phyloP scores from a whole-genome alignment of 768 basidiomycete species.

The Phlebiopsis flavidoalba region DNA sequence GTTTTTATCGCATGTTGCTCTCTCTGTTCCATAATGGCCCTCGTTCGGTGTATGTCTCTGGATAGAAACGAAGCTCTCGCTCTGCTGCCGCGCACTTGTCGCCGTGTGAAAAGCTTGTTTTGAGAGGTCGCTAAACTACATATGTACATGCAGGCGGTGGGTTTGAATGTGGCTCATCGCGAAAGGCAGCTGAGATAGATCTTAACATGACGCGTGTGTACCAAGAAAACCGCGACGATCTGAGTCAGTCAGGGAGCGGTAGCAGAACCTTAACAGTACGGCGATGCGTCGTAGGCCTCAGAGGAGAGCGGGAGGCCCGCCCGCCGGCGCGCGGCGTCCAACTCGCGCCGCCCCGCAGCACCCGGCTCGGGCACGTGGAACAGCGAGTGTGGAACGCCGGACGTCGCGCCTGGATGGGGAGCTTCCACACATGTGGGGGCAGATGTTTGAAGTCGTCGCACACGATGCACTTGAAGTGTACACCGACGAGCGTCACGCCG shows the following conservation, averaged over 20 bases:
- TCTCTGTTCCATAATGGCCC: not conserved
- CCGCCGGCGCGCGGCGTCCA: not conserved
- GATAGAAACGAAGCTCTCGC: not conserved
- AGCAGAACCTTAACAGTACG: not conserved
- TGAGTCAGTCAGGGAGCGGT: not conserved
- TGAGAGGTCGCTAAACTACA: too few species aligned
- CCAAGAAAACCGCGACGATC: not conserved
- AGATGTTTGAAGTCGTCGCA: conserved; percentile 81
- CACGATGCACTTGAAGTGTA: conserved; percentile 75
- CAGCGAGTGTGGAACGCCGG: conserved; percentile 8
- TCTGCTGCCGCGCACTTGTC: too few species aligned
- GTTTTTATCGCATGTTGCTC: not conserved
- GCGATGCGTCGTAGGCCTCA: not conserved
- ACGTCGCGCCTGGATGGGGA: conserved; percentile 9
- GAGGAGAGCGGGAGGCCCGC: not conserved
- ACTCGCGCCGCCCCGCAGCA: not conserved
- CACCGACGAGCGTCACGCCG: conserved; percentile 44
- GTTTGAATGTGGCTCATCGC: too few species aligned
- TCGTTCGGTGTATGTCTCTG: not conserved
- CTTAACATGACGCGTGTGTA: too few species aligned
- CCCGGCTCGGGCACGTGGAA: conserved; percentile 5
- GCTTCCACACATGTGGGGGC: conserved; percentile 49
- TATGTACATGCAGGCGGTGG: too few species aligned
- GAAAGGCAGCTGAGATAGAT: too few species aligned
- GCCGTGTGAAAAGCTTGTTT: too few species aligned